Evolutionary conservation across 2,329 filamentous ascomycete species (phyloP).

Genomic region (Chrysoporthe cubensis): DNA sequence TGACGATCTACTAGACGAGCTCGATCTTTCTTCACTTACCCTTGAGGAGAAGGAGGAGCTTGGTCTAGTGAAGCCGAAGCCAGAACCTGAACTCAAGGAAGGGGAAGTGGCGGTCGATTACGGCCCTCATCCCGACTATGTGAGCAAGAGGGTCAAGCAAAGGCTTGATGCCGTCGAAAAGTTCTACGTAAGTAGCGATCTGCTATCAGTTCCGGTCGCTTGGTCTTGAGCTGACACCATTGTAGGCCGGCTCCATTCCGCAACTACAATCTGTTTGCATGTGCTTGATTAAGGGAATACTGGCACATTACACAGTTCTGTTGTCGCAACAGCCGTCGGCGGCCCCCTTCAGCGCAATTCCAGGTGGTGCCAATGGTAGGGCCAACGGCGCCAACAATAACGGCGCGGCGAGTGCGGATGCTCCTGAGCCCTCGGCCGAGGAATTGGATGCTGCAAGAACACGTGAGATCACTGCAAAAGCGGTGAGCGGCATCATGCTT

Average conservation of each 20-base stretch:
- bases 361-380: constrained; percentile 23
- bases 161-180: constrained; percentile 75
- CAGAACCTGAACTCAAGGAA: constrained; percentile 40
- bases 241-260: constrained; percentile 73
- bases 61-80: constrained; percentile 48
- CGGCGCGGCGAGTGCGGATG: constrained; percentile 47
- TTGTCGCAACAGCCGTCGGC: constrained; percentile 60
- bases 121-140: constrained; percentile 52
- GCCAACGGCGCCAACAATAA: constrained; percentile 39
- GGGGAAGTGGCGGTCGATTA: constrained; percentile 50
- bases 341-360: constrained; percentile 15
- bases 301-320: constrained; percentile 86
- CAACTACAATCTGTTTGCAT: constrained; percentile 92
- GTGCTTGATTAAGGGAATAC: constrained; percentile 84
- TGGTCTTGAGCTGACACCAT: constrained; percentile 35
- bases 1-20: constrained; percentile 46
- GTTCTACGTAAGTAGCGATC: constrained; percentile 73
- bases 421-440: constrained; percentile 62
- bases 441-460: constrained; percentile 81
- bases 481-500: constrained; percentile 85
- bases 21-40: constrained; percentile 42
- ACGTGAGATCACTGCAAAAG: constrained; percentile 88
- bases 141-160: constrained; percentile 61
- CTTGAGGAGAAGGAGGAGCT: constrained; percentile 52
- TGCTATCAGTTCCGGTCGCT: background rate